Evolutionary conservation across 208 protist genomes (phyloP).

Genomic region (Trypanosoma cruzi): DNA sequence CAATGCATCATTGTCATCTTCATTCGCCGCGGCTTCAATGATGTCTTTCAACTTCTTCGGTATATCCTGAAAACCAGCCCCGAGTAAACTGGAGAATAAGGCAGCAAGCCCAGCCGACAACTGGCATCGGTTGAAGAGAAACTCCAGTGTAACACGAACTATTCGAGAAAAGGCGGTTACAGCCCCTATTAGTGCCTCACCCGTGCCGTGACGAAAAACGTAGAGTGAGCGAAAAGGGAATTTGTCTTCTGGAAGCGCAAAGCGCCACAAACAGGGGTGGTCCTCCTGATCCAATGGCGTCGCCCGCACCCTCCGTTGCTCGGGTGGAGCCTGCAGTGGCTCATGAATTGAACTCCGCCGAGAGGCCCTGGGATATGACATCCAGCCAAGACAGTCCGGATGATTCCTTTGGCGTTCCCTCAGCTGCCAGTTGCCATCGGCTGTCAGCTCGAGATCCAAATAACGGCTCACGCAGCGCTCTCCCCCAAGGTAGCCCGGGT

Average conservation of each 20-base stretch:
- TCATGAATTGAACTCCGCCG: conserved; percentile 44
- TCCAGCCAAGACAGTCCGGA: conserved; percentile 47
- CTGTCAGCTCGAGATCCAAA: conserved; percentile 35
- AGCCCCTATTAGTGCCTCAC: conserved; percentile 43
- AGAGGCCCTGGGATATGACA: conserved; percentile 56
- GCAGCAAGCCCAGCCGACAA: conserved; percentile 40
- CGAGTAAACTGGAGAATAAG: conserved; percentile 57
- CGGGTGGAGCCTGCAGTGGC: conserved; percentile 41
- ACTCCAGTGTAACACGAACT: conserved; percentile 57
- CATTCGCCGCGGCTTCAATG: conserved; percentile 31
- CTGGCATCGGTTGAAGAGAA: conserved; percentile 50
- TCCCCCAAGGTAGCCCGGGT: conserved; percentile 52
- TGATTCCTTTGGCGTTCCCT: conserved; percentile 21
- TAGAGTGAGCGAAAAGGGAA: conserved; percentile 21
- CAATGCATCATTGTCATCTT: conserved; percentile 21
- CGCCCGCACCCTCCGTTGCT: conserved; percentile 37
- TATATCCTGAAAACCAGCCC: conserved; percentile 34
- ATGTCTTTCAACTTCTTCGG: conserved; percentile 34
- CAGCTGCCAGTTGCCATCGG: conserved; percentile 45
- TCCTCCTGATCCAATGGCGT: conserved; percentile 40
- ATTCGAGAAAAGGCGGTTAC: conserved; percentile 53
- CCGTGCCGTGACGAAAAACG: conserved; percentile 36
- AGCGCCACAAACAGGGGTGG: conserved; percentile 51
- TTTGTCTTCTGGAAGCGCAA: conserved; percentile 25
- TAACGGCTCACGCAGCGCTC: conserved; percentile 68